Conservation (phyloP, 805 yeast genomes). For the Candida suzukii region DNA sequence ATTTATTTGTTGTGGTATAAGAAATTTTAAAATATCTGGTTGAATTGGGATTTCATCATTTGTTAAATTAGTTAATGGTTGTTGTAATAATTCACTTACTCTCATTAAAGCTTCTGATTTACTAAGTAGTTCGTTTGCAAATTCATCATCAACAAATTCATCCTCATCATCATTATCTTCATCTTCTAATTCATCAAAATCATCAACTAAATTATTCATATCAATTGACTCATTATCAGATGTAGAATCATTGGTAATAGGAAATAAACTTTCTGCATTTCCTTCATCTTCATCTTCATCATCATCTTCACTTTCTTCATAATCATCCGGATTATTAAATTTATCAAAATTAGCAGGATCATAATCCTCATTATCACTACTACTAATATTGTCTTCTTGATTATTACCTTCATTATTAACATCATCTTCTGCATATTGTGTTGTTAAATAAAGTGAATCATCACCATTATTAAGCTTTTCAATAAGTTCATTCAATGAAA, state of each 20-base stretch:
- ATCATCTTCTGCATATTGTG: constrained; percentile 54
- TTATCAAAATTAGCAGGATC: constrained; percentile 11
- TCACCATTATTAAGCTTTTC: constrained; percentile 34
- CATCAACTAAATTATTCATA: constrained; percentile 39
- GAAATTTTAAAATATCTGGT: constrained; percentile 32
- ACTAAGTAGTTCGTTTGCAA: constrained; percentile 18
- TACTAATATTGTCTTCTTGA: constrained; percentile 9
- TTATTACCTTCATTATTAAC: constrained; percentile 6
- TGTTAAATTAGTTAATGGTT: constrained; percentile 47
- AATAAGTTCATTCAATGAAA: constrained; percentile 45
- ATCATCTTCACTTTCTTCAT: constrained; percentile 18
- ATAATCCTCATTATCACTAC: constrained; percentile 13
- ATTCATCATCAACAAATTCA: constrained; percentile 9
- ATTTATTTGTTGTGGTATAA: constrained; percentile 66
- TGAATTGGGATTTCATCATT: constrained; percentile 28
- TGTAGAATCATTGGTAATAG: constrained; percentile 8
- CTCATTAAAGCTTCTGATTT: constrained; percentile 32
- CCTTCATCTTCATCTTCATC: not conserved
- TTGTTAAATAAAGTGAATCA: constrained; percentile 51
- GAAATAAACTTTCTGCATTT: constrained; percentile 1
- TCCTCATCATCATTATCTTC: constrained; percentile 22
- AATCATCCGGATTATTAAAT: constrained; percentile 13
- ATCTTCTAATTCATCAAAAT: constrained; percentile 32
- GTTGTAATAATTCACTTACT: constrained; percentile 46
- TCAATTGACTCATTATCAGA: constrained; percentile 37